Evolutionary conservation across 108 stramenopile species (phyloP).

Genomic region (Cyclotella atomus): DNA sequence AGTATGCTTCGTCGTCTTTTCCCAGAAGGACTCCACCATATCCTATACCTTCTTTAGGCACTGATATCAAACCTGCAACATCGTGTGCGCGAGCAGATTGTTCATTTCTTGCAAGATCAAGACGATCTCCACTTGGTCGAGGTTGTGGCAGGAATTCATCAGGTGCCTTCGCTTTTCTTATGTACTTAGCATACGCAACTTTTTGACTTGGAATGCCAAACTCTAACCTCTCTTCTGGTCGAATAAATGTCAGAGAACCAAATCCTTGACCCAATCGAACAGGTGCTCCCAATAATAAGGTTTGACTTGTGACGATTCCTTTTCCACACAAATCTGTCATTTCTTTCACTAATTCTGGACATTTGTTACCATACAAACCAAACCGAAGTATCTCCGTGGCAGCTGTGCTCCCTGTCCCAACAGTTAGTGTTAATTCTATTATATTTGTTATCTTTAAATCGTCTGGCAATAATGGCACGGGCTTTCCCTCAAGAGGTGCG

Average conservation of each 20-base stretch:
- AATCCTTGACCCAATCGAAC: constrained; percentile 54
- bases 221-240: constrained; percentile 61
- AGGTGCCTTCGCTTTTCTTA: constrained; percentile 50
- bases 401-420: constrained; percentile 61
- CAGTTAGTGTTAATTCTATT: constrained; percentile 49
- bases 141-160: constrained; percentile 71
- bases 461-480: constrained; percentile 41
- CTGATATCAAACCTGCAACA: constrained; percentile 67
- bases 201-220: constrained; percentile 79
- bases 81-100: constrained; percentile 52
- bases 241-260: constrained; percentile 59
- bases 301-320: constrained; percentile 62
- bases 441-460: constrained; percentile 59
- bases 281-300: constrained; percentile 60
- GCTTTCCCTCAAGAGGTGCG: constrained; percentile 41
- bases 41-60: constrained; percentile 78
- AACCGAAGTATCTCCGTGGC: constrained; percentile 55
- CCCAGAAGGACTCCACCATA: constrained; percentile 73
- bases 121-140: constrained; percentile 46
- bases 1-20: constrained; percentile 75
- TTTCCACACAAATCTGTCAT: constrained; percentile 59
- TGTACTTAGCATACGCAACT: constrained; percentile 61
- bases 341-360: constrained; percentile 51
- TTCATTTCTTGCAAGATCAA: constrained; percentile 48
- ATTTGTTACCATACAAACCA: constrained; percentile 76